phyloP scores from a whole-genome alignment of 208 protist species.

The Acanthamoeba culbertsoni region DNA sequence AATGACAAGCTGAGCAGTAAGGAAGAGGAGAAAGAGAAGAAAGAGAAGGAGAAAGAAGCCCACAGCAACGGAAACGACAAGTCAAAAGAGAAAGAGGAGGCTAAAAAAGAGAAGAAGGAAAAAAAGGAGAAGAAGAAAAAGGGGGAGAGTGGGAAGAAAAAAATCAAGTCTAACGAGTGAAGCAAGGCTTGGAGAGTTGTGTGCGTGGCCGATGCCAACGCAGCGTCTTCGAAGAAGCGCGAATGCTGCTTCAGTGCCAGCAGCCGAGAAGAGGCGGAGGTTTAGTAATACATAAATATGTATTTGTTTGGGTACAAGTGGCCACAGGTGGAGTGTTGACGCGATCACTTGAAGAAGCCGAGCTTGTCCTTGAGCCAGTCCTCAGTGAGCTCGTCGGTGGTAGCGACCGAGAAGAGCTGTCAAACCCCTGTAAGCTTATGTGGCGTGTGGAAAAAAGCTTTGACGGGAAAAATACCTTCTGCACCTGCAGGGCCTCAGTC shows the following conservation, averaged over 20 bases:
- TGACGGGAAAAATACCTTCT: neutral
- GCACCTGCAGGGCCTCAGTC: conserved; percentile 4
- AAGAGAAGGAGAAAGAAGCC: neutral
- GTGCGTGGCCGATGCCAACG: neutral
- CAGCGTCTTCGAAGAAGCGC: neutral
- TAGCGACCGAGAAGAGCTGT: conserved; percentile 13
- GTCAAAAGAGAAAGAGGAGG: neutral
- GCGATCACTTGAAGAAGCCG: conserved; percentile 34
- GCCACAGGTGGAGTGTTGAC: neutral
- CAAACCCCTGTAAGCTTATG: neutral
- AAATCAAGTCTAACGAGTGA: neutral
- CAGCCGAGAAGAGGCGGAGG: neutral
- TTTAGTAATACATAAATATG: neutral
- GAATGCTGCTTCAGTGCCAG: too few relatives aligned
- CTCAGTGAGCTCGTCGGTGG: conserved; percentile 9
- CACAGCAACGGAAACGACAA: neutral
- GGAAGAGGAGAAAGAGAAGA: neutral
- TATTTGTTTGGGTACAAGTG: neutral
- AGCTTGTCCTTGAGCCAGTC: conserved; percentile 55
- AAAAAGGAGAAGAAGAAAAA: neutral
- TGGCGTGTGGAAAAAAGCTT: neutral
- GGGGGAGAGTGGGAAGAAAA: neutral
- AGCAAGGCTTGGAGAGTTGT: too few relatives aligned
- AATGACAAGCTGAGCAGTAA: neutral
- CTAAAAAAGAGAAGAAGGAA: neutral